Evolutionary conservation across 73 alveolate species (phyloP).

Genomic region (Tetrahymena thermophila): DNA sequence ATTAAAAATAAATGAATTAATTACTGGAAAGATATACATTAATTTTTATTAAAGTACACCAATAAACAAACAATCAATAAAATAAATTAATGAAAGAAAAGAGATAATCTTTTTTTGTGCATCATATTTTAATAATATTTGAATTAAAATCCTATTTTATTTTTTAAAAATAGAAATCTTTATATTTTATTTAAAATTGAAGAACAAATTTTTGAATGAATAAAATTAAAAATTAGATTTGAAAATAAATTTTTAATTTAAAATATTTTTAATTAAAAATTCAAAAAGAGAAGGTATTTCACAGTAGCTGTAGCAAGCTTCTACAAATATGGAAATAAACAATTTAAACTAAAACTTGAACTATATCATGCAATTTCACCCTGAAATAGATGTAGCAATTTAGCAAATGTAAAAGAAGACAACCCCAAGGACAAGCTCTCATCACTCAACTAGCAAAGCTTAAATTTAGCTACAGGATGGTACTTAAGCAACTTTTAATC

Average conservation of each 20-base stretch:
- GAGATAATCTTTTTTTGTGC: no score
- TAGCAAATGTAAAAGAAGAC: background rate
- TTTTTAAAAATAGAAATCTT: no score
- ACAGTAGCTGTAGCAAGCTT: background rate
- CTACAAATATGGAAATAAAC: background rate
- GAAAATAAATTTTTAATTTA: background rate
- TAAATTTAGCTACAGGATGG: background rate
- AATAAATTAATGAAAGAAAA: no score
- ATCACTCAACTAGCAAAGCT: background rate
- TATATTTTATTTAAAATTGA: no score
- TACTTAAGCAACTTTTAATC: background rate
- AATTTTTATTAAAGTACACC: background rate
- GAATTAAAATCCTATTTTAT: no score
- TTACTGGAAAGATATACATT: background rate
- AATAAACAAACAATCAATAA: no score
- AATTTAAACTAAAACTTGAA: background rate
- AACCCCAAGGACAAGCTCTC: background rate
- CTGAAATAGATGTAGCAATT: background rate
- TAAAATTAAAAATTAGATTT: no score
- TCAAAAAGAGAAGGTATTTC: background rate
- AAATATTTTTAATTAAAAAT: no score
- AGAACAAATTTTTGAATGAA: no score
- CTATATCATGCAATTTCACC: background rate
- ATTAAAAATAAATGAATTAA: no score
- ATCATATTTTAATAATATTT: no score